Evolutionary conservation across 2,329 filamentous ascomycete species (phyloP).

Genomic region (Clonostachys sp.): DNA sequence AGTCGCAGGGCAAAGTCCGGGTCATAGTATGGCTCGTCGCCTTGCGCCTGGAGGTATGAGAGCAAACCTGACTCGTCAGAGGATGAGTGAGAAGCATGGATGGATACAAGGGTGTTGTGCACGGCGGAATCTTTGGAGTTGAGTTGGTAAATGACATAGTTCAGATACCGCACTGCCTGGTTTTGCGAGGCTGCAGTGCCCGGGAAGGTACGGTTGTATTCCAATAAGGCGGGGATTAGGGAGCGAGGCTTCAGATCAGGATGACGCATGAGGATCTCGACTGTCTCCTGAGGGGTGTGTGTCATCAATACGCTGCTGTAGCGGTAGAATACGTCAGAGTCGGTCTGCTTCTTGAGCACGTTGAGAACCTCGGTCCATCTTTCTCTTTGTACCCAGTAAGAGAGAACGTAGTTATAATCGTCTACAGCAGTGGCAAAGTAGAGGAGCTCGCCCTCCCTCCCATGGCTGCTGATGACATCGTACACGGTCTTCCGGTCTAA

Average conservation of each 20-base stretch:
- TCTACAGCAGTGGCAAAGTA: slow-evolving; percentile 85
- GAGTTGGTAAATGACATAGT: slow-evolving; percentile 86
- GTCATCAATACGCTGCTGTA: slow-evolving; percentile 97
- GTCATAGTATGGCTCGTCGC: slow-evolving; percentile 82
- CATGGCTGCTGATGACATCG: slow-evolving; percentile 93
- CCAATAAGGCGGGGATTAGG: slow-evolving; percentile 87
- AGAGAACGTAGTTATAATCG: slow-evolving; percentile 91
- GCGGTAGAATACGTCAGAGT: slow-evolving; percentile 90
- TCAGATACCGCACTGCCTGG: slow-evolving; percentile 89
- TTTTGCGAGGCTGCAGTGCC: slow-evolving; percentile 66
- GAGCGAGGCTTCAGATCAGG: slow-evolving; percentile 78
- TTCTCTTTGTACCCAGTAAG: slow-evolving; percentile 96
- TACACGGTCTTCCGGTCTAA: slow-evolving; percentile 90
- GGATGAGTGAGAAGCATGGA: slow-evolving; percentile 79
- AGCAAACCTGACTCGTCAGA: slow-evolving; percentile 85
- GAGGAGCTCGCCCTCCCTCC: slow-evolving; percentile 85
- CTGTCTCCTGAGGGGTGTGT: slow-evolving; percentile 75
- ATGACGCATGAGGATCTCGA: slow-evolving; percentile 96
- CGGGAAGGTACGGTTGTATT: slow-evolving; percentile 78
- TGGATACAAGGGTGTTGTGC: slow-evolving; percentile 94
- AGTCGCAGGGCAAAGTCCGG: slow-evolving; percentile 93
- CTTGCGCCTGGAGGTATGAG: slow-evolving; percentile 86
- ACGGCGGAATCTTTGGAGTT: slow-evolving; percentile 78
- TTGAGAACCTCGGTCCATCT: slow-evolving; percentile 82
- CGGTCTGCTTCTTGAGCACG: slow-evolving; percentile 89